phyloP scores from a whole-genome alignment of 2,329 filamentous ascomycete genomes.

The Alternaria brassicae region DNA sequence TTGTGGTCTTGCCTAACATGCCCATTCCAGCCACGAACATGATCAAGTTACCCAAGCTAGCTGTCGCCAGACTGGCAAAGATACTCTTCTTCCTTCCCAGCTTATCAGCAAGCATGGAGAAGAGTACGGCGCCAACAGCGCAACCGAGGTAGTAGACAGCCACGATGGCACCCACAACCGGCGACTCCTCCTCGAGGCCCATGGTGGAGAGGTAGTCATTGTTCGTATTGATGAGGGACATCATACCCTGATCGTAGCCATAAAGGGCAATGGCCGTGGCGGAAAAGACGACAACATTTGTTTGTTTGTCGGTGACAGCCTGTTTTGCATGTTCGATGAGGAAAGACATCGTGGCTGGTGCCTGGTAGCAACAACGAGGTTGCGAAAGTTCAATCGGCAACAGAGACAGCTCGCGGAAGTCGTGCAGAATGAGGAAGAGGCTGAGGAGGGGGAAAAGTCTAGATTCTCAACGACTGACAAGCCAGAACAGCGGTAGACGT shows the following conservation, averaged over 20 bases:
- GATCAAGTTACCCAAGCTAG: constrained; percentile 63
- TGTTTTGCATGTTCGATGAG: constrained; percentile 7
- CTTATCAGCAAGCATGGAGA: constrained; percentile 62
- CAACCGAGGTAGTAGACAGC: constrained; percentile 70
- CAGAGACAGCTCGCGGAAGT: neutral
- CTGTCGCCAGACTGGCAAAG: constrained; percentile 62
- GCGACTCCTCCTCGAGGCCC: constrained; percentile 59
- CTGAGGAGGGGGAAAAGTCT: neutral
- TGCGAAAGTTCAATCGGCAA: neutral
- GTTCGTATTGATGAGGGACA: constrained; percentile 62
- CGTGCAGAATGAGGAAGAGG: neutral
- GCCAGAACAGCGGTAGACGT: constrained; percentile 3
- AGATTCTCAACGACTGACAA: neutral
- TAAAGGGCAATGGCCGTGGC: constrained; percentile 63
- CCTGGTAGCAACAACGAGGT: neutral
- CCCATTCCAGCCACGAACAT: constrained; percentile 66
- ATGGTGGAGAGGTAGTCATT: constrained; percentile 64
- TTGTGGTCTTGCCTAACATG: constrained; percentile 34
- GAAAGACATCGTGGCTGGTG: constrained; percentile 12
- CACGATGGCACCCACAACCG: constrained; percentile 66
- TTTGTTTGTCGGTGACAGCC: constrained; percentile 50
- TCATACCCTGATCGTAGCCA: constrained; percentile 61
- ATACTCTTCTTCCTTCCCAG: constrained; percentile 64
- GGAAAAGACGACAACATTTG: constrained; percentile 61
- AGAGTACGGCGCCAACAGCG: constrained; percentile 63